phyloP scores from a whole-genome alignment of 2,329 filamentous ascomycete genomes.

The Keithomyces neogunnii region DNA sequence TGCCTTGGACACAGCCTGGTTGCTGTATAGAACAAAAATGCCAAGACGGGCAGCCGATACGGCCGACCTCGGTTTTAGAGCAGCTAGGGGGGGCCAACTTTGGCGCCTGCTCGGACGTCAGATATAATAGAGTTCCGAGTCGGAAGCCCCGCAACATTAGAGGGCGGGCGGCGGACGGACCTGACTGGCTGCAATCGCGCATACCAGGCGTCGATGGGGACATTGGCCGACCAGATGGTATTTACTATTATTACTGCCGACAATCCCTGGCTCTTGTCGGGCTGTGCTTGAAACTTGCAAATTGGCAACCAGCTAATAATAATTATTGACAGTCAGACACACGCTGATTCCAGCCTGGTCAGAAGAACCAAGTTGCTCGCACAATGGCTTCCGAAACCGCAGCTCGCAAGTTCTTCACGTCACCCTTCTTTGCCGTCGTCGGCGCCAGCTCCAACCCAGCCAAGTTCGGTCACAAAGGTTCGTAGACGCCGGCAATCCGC shows the following conservation, averaged over 20 bases:
- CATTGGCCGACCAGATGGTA: background rate
- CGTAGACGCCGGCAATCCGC: constrained; percentile 12
- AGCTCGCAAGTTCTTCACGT: constrained; percentile 71
- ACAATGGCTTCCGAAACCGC: constrained; percentile 59
- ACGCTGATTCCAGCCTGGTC: background rate
- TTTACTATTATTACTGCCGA: background rate
- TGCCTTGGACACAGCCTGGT: background rate
- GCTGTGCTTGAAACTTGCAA: background rate
- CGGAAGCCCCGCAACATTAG: background rate
- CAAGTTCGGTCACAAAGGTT: constrained; percentile 87
- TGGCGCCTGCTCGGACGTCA: background rate
- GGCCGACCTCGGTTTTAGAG: constrained; percentile 8
- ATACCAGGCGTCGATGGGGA: background rate
- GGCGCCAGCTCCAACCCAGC: constrained; percentile 76
- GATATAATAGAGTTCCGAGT: background rate
- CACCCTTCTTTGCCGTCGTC: constrained; percentile 75
- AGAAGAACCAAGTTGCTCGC: background rate
- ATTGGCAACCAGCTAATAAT: background rate
- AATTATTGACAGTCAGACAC: background rate
- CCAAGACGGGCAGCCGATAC: constrained; percentile 1
- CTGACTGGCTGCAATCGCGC: background rate
- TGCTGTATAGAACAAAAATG: background rate
- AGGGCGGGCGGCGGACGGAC: background rate
- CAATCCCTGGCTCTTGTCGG: background rate
- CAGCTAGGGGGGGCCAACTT: background rate